Conservation (phyloP, 495 filamentous ascomycete species). For the Hypoxylon perforatum region DNA sequence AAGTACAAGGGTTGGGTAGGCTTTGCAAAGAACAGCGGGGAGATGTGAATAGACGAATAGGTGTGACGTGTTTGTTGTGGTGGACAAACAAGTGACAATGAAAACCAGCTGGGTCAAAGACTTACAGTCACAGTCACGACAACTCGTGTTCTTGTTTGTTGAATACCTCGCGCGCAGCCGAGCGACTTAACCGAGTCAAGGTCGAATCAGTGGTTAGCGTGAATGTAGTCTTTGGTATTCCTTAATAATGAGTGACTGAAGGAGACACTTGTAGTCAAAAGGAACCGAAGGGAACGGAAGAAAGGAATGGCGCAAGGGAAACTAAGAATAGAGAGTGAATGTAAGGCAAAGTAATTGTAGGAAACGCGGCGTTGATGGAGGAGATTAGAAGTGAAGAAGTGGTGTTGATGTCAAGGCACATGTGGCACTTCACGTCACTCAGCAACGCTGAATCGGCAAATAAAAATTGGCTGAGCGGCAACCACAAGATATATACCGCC, state of each 20-base stretch:
- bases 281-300: slow-evolving; percentile 27
- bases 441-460: neutral
- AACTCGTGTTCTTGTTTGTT: slow-evolving; percentile 19
- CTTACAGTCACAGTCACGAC: slow-evolving; percentile 41
- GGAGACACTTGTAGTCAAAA: slow-evolving; percentile 25
- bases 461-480: neutral
- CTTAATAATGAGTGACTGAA: slow-evolving; percentile 38
- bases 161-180: slow-evolving; percentile 13
- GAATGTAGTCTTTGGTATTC: slow-evolving; percentile 3
- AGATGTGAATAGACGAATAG: neutral
- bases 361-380: slow-evolving; percentile 7
- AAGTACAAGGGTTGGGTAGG: slow-evolving; percentile 3
- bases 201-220: slow-evolving; percentile 4
- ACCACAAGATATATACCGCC: neutral
- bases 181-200: slow-evolving; percentile 16
- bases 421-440: too few species aligned
- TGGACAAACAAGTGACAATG: slow-evolving; percentile 24
- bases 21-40: slow-evolving; percentile 21
- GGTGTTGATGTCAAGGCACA: neutral
- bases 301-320: slow-evolving; percentile 26
- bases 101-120: slow-evolving; percentile 12
- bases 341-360: neutral
- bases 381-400: slow-evolving; percentile 4
- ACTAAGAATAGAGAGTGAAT: slow-evolving; percentile 22
- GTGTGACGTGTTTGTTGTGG: slow-evolving; percentile 23